phyloP scores from a whole-genome alignment of 164 flowering plant genomes.

The Nymphaea colorata region DNA sequence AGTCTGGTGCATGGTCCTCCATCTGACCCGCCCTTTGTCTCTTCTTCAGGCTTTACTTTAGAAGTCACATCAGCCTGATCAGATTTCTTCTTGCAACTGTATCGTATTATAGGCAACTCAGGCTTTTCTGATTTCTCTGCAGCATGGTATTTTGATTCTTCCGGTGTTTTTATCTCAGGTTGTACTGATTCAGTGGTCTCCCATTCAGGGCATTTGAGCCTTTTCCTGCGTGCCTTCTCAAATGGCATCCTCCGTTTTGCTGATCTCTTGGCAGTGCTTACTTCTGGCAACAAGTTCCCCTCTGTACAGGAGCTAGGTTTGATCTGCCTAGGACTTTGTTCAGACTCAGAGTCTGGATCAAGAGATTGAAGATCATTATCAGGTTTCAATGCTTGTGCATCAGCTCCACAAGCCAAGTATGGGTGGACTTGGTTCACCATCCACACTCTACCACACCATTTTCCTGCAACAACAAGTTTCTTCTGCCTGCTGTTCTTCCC shows the following conservation, averaged over 20 bases:
- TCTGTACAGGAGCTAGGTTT: conserved; percentile 1
- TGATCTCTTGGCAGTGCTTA: conserved; percentile 19
- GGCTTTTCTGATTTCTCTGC: conserved; percentile 10
- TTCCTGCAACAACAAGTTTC: conserved; percentile 71
- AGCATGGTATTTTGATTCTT: neutral
- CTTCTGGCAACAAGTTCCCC: conserved; percentile 3
- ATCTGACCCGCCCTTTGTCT: conserved; percentile 18
- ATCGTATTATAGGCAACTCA: conserved; percentile 16
- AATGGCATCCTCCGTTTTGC: conserved; percentile 37
- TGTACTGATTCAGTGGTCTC: conserved; percentile 6
- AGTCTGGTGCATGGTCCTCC: conserved; percentile 86
- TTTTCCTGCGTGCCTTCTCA: conserved; percentile 23
- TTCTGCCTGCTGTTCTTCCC: conserved; percentile 42
- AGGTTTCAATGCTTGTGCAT: conserved; percentile 26
- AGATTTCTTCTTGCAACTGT: conserved; percentile 8
- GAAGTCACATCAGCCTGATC: conserved; percentile 9
- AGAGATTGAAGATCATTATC: conserved; percentile 12
- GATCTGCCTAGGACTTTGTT: conserved; percentile 13
- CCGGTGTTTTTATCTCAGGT: neutral
- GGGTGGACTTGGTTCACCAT: conserved; percentile 95
- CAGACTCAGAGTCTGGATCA: conserved; percentile 19
- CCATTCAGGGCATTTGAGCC: conserved; percentile 17
- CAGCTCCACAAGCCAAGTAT: conserved; percentile 30
- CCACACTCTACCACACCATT: conserved; percentile 99
- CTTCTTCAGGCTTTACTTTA: conserved; percentile 10